Base-by-base conservation (phyloP, 352 stramenopile species). In the Globisporangium canariense region DNA sequence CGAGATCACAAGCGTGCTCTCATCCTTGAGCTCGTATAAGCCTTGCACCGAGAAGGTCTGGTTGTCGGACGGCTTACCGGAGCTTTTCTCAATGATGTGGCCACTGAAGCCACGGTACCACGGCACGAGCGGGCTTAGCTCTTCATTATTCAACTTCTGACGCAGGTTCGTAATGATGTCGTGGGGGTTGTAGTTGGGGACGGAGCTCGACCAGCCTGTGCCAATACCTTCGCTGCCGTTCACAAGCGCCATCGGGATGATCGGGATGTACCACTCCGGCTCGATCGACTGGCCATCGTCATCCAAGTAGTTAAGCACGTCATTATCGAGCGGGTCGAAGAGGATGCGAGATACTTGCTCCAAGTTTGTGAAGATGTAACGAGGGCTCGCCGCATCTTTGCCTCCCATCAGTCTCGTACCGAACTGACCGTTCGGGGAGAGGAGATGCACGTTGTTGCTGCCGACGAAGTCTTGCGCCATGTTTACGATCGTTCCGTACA, bases 401-500 rank as follows among this genome's bases (percentile, higher is more conserved):
- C 98, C 98, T 50, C 98, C 97, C 69, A 97, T 91, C 22, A 99
- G 76, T 50, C 98, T 85, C 40, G 96, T 98, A 78, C 97, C 97
- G 61, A 99, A 99, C 74, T 99, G 97, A 64, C 97, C 97, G 46
- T 91, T 96, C 4, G 97, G 97, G 4, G 88, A 93, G 16, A 99
- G 75, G 10, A 99, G 79, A 62, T 98, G 96, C 10, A 99, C 83
- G 74, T 99, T 99, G 77, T 99, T 99, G 60, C 96, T 98, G 25
- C 97, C 97, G 30, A 99, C 94, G 76, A 98, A 99, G 74, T 99
- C 92, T 73, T 99, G 97, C 0, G 97, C 97, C 97, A 99, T 99
- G 60, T 95, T 96, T 63, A 99, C 90, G 64, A 99, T 98, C 66
- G 97, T 99, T 47, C 89, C 81, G 53, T 97, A 82, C 47, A 99